Evolutionary conservation across 2,329 filamentous ascomycete species (phyloP).

Genomic region (Colletotrichum costaricense): DNA sequence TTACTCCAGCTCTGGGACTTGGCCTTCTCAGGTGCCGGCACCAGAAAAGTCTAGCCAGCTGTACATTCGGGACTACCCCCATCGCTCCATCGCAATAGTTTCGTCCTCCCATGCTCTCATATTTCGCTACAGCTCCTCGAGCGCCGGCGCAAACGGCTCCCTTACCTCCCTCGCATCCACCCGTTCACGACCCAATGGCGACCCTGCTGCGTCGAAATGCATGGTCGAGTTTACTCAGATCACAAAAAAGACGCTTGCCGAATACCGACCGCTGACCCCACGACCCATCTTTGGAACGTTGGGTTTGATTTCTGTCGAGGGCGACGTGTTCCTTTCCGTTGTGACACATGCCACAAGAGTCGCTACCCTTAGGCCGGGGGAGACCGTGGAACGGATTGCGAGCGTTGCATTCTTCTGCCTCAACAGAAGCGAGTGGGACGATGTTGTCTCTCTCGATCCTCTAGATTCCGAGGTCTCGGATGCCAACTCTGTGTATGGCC

Average conservation of each 20-base stretch:
- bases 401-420: constrained; percentile 94
- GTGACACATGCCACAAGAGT: constrained; percentile 84
- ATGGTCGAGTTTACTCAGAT: constrained; percentile 87
- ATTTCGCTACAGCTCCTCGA: constrained; percentile 79
- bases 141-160: constrained; percentile 71
- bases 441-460: constrained; percentile 70
- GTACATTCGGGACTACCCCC: constrained; percentile 86
- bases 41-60: constrained; percentile 78
- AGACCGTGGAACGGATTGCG: constrained; percentile 88
- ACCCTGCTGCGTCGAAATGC: constrained; percentile 70
- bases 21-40: constrained; percentile 59
- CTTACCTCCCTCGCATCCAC: constrained; percentile 63
- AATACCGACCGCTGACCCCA: constrained; percentile 81
- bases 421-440: constrained; percentile 87
- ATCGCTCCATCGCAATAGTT: constrained; percentile 88
- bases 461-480: constrained; percentile 63
- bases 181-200: constrained; percentile 54
- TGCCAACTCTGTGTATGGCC: constrained; percentile 58
- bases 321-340: constrained; percentile 91
- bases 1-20: constrained; percentile 53
- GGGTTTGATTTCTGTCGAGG: constrained; percentile 84
- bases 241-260: constrained; percentile 73
- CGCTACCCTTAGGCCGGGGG: constrained; percentile 85
- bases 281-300: constrained; percentile 86
- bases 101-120: constrained; percentile 84